A percentile compares a stretch with the other conserved stretches of the same genome.
These are phyloP conservation scores for Acanthamoeba rhysodes DNA, from an alignment of 208 protist species.

Conservation along the genomic window DNA sequence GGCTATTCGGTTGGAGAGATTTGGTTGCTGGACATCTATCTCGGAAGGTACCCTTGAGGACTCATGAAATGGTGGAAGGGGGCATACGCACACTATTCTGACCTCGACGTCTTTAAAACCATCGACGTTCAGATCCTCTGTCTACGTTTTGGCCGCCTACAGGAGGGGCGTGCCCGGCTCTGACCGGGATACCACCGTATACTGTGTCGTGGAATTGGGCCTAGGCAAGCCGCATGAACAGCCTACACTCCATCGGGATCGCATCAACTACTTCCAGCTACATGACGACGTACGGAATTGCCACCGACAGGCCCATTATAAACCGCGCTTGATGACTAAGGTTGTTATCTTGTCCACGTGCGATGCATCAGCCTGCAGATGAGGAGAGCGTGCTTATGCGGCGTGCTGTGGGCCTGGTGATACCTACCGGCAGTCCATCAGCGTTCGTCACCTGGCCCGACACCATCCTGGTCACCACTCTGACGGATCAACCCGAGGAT, in stretches of 20 bases:
- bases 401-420: constrained; percentile 9
- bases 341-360: neutral
- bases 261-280: constrained; percentile 16
- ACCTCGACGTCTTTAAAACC: too few species aligned
- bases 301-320: too few species aligned
- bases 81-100: too few species aligned
- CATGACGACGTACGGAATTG: neutral
- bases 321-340: neutral
- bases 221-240: constrained; percentile 23
- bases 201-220: constrained; percentile 13
- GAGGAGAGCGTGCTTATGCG: constrained; percentile 12
- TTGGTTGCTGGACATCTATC: constrained; percentile 38
- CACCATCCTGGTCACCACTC: constrained; percentile 21
- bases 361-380: neutral
- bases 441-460: constrained; percentile 50
- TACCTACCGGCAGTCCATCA: constrained; percentile 16
- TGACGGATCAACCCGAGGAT: neutral
- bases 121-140: neutral
- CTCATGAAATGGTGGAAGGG: too few species aligned
- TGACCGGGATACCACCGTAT: neutral
- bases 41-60: neutral
- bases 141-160: constrained; percentile 49
- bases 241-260: neutral
- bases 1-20: constrained; percentile 25
- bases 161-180: neutral